These are phyloP conservation scores for Penicillium italicum DNA, from an alignment of 2,329 filamentous ascomycete species.

Conservation along the genomic window DNA sequence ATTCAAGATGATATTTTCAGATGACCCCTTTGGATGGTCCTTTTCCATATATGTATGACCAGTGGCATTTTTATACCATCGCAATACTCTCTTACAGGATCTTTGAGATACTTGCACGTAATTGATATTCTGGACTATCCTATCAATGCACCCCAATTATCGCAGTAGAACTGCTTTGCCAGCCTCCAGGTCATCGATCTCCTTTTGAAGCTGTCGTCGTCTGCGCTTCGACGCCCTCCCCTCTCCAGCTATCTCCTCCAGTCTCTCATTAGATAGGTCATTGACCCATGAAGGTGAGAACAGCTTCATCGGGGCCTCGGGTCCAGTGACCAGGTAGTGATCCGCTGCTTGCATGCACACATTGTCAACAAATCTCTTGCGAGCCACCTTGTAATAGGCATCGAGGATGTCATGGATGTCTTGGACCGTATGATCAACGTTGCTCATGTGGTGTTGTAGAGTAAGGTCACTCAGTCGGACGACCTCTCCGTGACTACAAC, in stretches of 20 bases:
- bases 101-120: neutral
- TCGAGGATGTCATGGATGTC: constrained; percentile 60
- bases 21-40: neutral
- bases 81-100: neutral
- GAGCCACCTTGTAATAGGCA: constrained; percentile 60
- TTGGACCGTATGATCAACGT: constrained; percentile 27
- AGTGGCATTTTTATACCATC: neutral
- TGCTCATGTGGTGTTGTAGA: constrained; percentile 11
- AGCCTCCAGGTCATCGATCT: constrained; percentile 46
- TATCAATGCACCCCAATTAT: neutral
- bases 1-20: too few species aligned
- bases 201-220: constrained; percentile 44
- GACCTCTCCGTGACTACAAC: neutral
- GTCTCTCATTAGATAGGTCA: constrained; percentile 46
- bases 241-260: constrained; percentile 59
- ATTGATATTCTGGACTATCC: neutral
- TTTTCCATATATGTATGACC: too few species aligned
- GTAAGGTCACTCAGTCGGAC: neutral
- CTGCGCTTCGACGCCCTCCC: constrained; percentile 41
- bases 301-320: constrained; percentile 50
- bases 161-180: constrained; percentile 24
- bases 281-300: constrained; percentile 53
- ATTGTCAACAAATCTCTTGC: constrained; percentile 61
- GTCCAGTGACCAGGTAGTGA: constrained; percentile 51
- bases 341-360: constrained; percentile 58